phyloP scores from a whole-genome alignment of 2,329 filamentous ascomycete species.

The Cladophialophora exuberans region DNA sequence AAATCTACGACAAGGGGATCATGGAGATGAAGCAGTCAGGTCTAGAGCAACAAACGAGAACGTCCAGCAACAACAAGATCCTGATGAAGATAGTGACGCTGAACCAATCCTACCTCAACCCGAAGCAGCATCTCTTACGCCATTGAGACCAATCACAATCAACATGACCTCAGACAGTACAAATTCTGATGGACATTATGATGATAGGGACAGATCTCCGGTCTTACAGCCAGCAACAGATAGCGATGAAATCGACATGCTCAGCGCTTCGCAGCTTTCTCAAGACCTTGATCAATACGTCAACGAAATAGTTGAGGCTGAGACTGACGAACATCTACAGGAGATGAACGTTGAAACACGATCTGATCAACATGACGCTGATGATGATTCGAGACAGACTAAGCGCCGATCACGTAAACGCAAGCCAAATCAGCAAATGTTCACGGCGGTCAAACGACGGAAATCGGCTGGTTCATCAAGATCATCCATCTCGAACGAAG shows the following conservation, averaged over 20 bases:
- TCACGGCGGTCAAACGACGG: slow-evolving; percentile 18
- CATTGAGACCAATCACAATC: neutral
- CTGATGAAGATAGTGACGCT: neutral
- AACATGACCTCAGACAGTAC: neutral
- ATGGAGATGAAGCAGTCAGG: no score
- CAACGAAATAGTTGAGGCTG: slow-evolving; percentile 10
- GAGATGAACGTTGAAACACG: neutral
- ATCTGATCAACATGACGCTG: neutral
- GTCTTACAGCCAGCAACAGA: slow-evolving; percentile 28
- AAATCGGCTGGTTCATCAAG: slow-evolving; percentile 16
- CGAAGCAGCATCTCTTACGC: no score
- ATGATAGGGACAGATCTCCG: neutral
- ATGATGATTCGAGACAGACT: neutral
- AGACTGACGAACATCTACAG: neutral
- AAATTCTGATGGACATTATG: neutral
- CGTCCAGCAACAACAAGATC: no score
- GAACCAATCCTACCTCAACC: no score
- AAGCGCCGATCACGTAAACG: slow-evolving; percentile 20
- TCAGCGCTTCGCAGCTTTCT: slow-evolving; percentile 50
- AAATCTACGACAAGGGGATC: no score
- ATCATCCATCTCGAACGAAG: neutral
- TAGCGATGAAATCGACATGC: slow-evolving; percentile 47
- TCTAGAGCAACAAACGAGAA: no score
- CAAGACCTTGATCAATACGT: slow-evolving; percentile 43
- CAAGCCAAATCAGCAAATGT: slow-evolving; percentile 12